These are phyloP conservation scores for Fusarium mundagurra DNA, from an alignment of 2,329 filamentous ascomycete species.

Conservation along the genomic window DNA sequence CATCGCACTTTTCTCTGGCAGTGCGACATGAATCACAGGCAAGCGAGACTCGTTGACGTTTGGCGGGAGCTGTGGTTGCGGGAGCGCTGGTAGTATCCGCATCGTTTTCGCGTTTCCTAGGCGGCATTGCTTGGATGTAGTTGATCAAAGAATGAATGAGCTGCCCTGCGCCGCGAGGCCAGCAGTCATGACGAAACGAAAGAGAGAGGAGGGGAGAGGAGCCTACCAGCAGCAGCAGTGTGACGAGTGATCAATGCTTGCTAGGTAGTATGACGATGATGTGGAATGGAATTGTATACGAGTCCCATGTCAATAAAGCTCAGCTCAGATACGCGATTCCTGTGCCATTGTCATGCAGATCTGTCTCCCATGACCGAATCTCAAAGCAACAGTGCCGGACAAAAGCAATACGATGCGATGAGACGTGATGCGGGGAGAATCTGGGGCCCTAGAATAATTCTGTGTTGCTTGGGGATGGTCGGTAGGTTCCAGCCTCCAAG, in stretches of 20 bases:
- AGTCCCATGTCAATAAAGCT: constrained; percentile 37
- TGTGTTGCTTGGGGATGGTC: constrained; percentile 22
- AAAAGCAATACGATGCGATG: constrained; percentile 9
- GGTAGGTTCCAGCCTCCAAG: constrained; percentile 28
- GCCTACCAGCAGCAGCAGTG: constrained; percentile 7
- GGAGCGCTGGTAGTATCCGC: constrained; percentile 40
- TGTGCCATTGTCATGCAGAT: constrained; percentile 28
- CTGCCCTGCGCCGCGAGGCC: constrained; percentile 37
- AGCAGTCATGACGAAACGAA: constrained; percentile 38
- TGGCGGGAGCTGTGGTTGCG: constrained; percentile 48
- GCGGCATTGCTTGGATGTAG: constrained; percentile 49
- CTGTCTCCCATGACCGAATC: constrained; percentile 12
- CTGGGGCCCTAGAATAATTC: constrained; percentile 39
- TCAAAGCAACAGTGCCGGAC: neutral
- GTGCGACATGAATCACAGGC: constrained; percentile 76
- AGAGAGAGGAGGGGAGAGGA: neutral
- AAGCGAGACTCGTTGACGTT: constrained; percentile 72
- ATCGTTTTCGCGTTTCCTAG: constrained; percentile 49
- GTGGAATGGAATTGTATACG: neutral
- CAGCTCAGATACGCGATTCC: constrained; percentile 19
- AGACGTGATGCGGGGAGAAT: constrained; percentile 37
- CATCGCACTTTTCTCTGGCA: constrained; percentile 78
- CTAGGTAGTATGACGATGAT: constrained; percentile 22
- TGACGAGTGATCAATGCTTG: neutral
- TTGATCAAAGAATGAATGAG: constrained; percentile 21